Evolutionary conservation across 1,284 basidiomycete genomes (phyloP).

Genomic region (Rhodotorula sp.): DNA sequence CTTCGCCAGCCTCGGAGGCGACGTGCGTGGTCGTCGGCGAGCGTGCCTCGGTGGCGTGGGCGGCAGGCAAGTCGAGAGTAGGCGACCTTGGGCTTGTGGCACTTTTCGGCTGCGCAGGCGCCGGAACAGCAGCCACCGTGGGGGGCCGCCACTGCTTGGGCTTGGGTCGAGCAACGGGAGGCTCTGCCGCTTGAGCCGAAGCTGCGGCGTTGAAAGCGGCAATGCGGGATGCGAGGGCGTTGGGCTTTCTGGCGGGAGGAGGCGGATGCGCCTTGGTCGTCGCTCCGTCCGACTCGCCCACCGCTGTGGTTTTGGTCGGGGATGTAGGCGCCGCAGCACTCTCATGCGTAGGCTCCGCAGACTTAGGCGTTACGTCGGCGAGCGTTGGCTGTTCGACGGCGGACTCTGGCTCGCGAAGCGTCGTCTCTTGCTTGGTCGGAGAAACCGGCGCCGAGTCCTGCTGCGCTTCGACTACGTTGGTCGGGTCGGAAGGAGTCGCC

Average conservation of each 20-base stretch:
- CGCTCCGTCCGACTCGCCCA: slow-evolving; percentile 45
- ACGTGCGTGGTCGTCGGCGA: neutral
- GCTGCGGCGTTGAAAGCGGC: slow-evolving; percentile 48
- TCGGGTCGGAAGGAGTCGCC: neutral
- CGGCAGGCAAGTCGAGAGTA: slow-evolving; percentile 25
- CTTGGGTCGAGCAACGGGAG: slow-evolving; percentile 62
- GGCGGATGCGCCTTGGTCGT: slow-evolving; percentile 45
- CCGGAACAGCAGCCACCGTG: slow-evolving; percentile 47
- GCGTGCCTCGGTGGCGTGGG: neutral
- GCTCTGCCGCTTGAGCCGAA: slow-evolving; percentile 33
- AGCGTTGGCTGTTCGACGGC: slow-evolving; percentile 9
- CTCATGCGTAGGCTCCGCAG: neutral
- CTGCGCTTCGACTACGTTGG: neutral
- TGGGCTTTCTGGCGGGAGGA: slow-evolving; percentile 31
- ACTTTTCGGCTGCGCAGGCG: slow-evolving; percentile 12
- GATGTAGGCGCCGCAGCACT: neutral
- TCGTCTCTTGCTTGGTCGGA: slow-evolving; percentile 6
- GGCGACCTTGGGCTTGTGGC: slow-evolving; percentile 34
- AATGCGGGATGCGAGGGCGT: slow-evolving; percentile 51
- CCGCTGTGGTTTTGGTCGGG: neutral
- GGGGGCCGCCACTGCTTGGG: slow-evolving; percentile 23
- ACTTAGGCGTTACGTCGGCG: neutral
- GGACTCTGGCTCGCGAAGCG: neutral
- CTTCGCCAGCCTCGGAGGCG: slow-evolving; percentile 3
- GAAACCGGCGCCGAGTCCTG: neutral